A percentile compares a stretch with the other conserved stretches of the same genome.
These are phyloP conservation scores for Candida smagusa DNA, from an alignment of 1,139 yeast genomes.

Conservation along the genomic window DNA sequence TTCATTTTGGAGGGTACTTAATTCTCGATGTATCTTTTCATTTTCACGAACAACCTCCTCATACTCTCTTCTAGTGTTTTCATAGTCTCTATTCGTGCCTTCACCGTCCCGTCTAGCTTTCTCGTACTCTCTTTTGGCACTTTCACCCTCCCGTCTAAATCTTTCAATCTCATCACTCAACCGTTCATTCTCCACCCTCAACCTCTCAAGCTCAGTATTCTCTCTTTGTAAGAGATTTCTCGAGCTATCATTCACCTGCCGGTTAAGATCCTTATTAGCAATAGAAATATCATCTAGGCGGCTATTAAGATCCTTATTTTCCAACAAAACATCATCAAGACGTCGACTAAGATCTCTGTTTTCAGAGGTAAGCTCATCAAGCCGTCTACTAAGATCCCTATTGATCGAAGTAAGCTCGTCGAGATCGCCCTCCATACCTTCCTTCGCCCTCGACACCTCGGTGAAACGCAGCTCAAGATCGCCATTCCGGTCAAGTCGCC, in stretches of 20 bases:
- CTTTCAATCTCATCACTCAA: background rate
- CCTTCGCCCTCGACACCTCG: no score
- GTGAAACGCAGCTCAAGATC: no score
- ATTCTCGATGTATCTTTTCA: background rate
- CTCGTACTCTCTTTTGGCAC: background rate
- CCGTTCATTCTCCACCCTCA: background rate
- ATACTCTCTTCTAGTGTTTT: background rate
- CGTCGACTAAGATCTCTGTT: no score
- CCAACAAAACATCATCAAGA: no score
- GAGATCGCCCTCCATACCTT: no score
- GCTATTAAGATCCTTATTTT: no score
- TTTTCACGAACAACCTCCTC: no score
- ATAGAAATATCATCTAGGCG: no score
- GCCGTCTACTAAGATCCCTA: no score
- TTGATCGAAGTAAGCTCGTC: no score
- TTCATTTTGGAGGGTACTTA: background rate
- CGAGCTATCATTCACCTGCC: background rate
- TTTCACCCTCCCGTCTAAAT: background rate
- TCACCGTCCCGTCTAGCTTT: background rate
- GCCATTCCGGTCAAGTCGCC: no score
- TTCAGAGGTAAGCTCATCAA: no score
- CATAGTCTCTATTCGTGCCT: background rate
- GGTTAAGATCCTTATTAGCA: background rate
- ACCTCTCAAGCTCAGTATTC: background rate
- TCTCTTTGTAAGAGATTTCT: background rate